Base-by-base conservation (phyloP, 1,284 basidiomycete genomes). In the Coniferiporia weirii region DNA sequence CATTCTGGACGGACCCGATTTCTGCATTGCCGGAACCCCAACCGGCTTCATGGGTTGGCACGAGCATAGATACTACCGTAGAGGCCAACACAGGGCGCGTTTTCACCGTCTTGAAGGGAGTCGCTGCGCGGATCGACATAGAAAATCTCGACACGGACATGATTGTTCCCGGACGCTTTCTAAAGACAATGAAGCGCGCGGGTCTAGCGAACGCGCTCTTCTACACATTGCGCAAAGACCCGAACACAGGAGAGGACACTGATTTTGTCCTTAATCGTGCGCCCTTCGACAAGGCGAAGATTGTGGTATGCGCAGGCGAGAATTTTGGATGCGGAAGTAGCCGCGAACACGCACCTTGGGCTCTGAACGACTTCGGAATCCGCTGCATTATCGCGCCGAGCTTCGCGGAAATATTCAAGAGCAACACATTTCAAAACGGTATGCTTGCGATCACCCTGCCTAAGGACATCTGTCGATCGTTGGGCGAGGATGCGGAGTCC, bases 241-340 rank as follows among this genome's bases (percentile, higher is more conserved):
- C 87, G 4, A 77, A 84, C 63, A 93, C 93, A 5, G 88, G 88
- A 44, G 79, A 84, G 69, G 83, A 88, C 63, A 93, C 92, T 4
- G 86, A 95, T 69, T 97, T 98, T 68, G 77, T 98, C 56, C 81
- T 98, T 65, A 97, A 98, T 76, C 84, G 87, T 62, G 79, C 85
- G 59, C 94, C 93, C 2, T 97, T 89, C 71, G 80, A 87, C 62
- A 75, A 86, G 60, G 80, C 94, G 10, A 91, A 84, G 72, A 91
- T 97, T 63, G 79, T 98, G 44, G 89, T 98, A 50, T 93, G 90
- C 69, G 93, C 87, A 6, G 95, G 92, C 40, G 81, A 83, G 68
- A 98, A 98, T 80, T 98, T 98, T 75, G 95, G 95, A 12, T 98
- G 95, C 67, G 95, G 93, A 36, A 94, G 87, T 71, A 95, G 89